phyloP scores from a whole-genome alignment of 129 eudicot species.

The Smallanthus sonchifolius region DNA sequence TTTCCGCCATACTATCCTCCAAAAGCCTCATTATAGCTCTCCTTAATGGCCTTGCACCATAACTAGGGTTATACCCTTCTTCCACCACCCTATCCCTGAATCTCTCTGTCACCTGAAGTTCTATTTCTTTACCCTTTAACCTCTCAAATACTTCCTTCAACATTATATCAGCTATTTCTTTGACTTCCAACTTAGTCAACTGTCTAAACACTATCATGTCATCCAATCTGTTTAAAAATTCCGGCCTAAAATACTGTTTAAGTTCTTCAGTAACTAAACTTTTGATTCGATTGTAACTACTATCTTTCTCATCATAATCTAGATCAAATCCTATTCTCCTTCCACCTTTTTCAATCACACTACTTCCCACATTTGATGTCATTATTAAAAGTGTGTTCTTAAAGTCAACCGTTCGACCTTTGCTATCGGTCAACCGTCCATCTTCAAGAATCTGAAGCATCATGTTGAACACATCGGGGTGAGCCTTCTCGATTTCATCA shows the following conservation, averaged over 20 bases:
- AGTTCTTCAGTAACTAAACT: conserved; percentile 26
- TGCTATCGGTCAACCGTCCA: conserved; percentile 46
- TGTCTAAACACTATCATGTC: conserved; percentile 39
- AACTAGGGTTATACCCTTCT: conserved; percentile 41
- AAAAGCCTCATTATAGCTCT: conserved; percentile 39
- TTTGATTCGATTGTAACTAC: conserved; percentile 53
- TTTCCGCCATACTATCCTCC: conserved; percentile 47
- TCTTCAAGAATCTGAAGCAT: conserved; percentile 54
- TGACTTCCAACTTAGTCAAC: conserved; percentile 24
- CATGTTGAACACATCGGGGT: conserved; percentile 39
- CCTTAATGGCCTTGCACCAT: conserved; percentile 50
- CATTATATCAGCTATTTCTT: conserved; percentile 39
- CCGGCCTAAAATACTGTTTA: conserved; percentile 37
- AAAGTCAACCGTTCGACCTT: conserved; percentile 48
- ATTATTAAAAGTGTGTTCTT: conserved; percentile 41
- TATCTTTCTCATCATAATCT: conserved; percentile 73
- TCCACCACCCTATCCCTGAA: conserved; percentile 35
- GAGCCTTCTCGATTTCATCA: conserved; percentile 59
- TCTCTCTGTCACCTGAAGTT: conserved; percentile 26
- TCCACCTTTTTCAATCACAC: conserved; percentile 30
- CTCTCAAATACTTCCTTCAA: conserved; percentile 35
- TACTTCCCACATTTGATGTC: conserved; percentile 44
- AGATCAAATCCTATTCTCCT: conserved; percentile 74
- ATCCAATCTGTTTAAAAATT: conserved; percentile 41
- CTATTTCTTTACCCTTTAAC: conserved; percentile 34